Evolutionary conservation across 768 basidiomycete species (phyloP).

Genomic region (Coprinellus micaceus): DNA sequence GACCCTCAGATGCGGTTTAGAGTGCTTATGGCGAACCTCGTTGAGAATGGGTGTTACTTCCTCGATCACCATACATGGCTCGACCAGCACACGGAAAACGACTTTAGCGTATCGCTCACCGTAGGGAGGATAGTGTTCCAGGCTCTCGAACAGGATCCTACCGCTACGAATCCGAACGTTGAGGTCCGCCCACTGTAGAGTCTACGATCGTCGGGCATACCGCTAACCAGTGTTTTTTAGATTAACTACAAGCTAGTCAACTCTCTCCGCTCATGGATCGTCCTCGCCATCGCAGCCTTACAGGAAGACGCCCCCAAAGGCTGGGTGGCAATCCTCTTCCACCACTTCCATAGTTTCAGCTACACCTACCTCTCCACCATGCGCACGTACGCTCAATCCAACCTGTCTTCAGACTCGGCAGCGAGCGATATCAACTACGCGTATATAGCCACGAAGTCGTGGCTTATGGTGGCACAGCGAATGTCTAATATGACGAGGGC

Average conservation of each 20-base stretch:
- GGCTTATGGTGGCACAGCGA: constrained; percentile 58
- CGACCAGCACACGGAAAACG: constrained; percentile 44
- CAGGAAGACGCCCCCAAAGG: constrained; percentile 31
- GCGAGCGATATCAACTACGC: constrained; percentile 65
- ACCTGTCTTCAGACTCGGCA: constrained; percentile 37
- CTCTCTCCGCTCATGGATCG: constrained; percentile 62
- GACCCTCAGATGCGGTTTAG: constrained; percentile 30
- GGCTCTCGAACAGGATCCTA: constrained; percentile 44
- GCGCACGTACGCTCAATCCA: constrained; percentile 34
- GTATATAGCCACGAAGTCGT: constrained; percentile 65
- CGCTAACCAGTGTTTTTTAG: neutral
- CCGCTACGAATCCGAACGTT: constrained; percentile 32
- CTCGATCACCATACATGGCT: constrained; percentile 47
- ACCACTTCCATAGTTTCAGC: constrained; percentile 50
- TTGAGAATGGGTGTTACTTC: constrained; percentile 51
- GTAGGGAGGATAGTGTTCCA: constrained; percentile 52
- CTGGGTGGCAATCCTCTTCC: constrained; percentile 41
- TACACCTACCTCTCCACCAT: constrained; percentile 44
- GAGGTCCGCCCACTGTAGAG: constrained; percentile 27
- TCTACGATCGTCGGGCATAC: neutral
- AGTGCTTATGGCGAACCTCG: constrained; percentile 34
- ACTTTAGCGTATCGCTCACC: constrained; percentile 49
- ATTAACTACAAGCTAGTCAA: constrained; percentile 4
- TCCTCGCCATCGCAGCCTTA: constrained; percentile 54
- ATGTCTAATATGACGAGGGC: constrained; percentile 23